These are phyloP conservation scores for Raphanus raphanistrum DNA, from an alignment of 345 rosid species.

Conservation along the genomic window DNA sequence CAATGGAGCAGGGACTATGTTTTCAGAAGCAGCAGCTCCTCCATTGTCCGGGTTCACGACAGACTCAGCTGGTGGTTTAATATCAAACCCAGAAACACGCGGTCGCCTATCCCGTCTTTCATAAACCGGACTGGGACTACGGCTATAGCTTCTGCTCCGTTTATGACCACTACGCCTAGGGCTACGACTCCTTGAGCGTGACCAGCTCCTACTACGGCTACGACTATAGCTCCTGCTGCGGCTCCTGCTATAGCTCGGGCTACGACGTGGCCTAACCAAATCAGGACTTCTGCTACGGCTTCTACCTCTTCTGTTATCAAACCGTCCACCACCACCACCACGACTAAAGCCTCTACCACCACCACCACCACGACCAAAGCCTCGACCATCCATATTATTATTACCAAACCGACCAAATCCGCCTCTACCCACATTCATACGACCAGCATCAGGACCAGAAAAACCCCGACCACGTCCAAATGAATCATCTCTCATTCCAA, in stretches of 20 bases:
- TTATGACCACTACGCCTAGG: conserved; percentile 46
- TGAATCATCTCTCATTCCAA: conserved; percentile 49
- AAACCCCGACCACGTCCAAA: conserved; percentile 68
- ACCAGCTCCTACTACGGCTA: conserved; percentile 52
- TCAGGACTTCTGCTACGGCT: conserved; percentile 80
- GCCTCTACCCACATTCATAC: conserved; percentile 57
- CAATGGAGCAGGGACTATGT: neutral
- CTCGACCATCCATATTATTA: conserved; percentile 57
- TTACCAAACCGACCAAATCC: conserved; percentile 55
- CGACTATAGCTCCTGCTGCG: conserved; percentile 49
- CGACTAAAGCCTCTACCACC: conserved; percentile 71
- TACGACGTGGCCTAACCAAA: conserved; percentile 57
- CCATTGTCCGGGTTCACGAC: conserved; percentile 11
- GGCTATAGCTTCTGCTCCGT: conserved; percentile 52
- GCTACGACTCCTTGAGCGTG: conserved; percentile 50
- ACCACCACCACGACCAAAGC: conserved; percentile 58
- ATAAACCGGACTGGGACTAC: conserved; percentile 48
- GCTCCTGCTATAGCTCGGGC: conserved; percentile 42
- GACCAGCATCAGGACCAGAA: conserved; percentile 54
- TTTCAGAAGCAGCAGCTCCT: neutral
- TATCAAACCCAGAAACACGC: conserved; percentile 39
- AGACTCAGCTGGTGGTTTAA: conserved; percentile 34
- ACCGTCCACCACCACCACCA: conserved; percentile 51
- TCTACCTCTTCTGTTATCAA: conserved; percentile 81
- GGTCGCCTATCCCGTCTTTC: conserved; percentile 52